Conservation (phyloP, 1,284 basidiomycete genomes). For the Tilletia walkeri region DNA sequence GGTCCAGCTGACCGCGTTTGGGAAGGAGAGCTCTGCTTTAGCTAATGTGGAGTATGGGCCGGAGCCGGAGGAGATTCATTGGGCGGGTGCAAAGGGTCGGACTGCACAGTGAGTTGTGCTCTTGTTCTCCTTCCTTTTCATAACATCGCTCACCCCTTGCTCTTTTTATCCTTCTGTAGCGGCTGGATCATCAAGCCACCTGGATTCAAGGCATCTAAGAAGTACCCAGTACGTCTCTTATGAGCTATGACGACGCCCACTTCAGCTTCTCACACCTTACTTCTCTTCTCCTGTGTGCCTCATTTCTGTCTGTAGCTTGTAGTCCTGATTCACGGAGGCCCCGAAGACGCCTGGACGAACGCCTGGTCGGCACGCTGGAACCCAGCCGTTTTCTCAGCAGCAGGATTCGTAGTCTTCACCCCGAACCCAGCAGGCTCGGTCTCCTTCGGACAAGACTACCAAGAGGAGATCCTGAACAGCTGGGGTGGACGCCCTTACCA, state of each 20-base stretch:
- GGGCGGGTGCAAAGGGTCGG: slow-evolving; percentile 26
- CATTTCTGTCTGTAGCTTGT: slow-evolving; percentile 22
- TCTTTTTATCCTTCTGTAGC: not conserved
- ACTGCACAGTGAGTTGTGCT: slow-evolving; percentile 16
- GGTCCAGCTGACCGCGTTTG: slow-evolving; percentile 23
- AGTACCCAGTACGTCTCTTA: not conserved
- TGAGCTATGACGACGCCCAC: not conserved
- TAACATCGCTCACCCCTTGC: not conserved
- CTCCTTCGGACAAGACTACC: slow-evolving; percentile 41
- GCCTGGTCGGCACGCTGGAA: slow-evolving; percentile 46
- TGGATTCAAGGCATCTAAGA: slow-evolving; percentile 21
- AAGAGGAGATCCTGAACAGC: slow-evolving; percentile 40
- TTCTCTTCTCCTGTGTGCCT: not conserved
- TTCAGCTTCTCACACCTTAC: not conserved
- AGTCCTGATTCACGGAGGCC: slow-evolving; percentile 45
- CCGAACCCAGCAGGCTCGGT: slow-evolving; percentile 42
- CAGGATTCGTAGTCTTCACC: slow-evolving; percentile 39
- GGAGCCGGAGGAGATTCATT: slow-evolving; percentile 31
- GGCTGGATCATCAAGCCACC: slow-evolving; percentile 36
- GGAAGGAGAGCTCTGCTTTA: slow-evolving; percentile 19
- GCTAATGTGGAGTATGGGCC: slow-evolving; percentile 31
- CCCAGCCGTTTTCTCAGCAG: slow-evolving; percentile 37
- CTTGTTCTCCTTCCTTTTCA: not conserved
- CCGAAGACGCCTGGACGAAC: slow-evolving; percentile 43
- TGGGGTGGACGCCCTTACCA: slow-evolving; percentile 39